Conservation (phyloP, 768 basidiomycete species). For the Podaxis sp. region DNA sequence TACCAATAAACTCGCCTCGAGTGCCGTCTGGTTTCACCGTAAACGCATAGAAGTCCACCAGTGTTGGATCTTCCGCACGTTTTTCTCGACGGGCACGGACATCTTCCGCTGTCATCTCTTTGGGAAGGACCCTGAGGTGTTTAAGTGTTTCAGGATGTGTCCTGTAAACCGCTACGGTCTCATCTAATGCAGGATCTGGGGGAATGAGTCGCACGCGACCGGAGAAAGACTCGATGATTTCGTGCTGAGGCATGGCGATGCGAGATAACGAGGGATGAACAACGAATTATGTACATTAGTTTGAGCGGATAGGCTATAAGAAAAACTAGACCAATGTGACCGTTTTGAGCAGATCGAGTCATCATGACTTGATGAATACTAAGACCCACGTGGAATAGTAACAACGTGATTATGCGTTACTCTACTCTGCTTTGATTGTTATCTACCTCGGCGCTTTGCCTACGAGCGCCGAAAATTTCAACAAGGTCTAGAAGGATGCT, state of each 20-base stretch:
- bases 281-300: not conserved
- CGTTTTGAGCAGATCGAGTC: not conserved
- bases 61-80: constrained; percentile 30
- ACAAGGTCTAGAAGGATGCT: constrained; percentile 49
- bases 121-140: constrained; percentile 40
- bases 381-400: no score
- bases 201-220: constrained; percentile 34
- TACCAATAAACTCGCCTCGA: constrained; percentile 32
- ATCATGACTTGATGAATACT: not conserved
- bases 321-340: not conserved
- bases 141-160: constrained; percentile 37
- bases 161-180: constrained; percentile 33
- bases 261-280: not conserved
- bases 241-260: constrained; percentile 23
- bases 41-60: constrained; percentile 40
- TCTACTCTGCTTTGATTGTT: not conserved
- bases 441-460: constrained; percentile 13
- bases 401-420: not conserved
- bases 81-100: constrained; percentile 32
- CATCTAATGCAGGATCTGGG: constrained; percentile 36
- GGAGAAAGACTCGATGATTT: constrained; percentile 31
- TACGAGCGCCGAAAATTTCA: constrained; percentile 38
- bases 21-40: constrained; percentile 26
- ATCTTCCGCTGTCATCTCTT: constrained; percentile 34
- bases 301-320: not conserved